These are phyloP conservation scores for Pseudoscleropodium purum DNA, from an alignment of 225 moss, liverwort and hornwort genomes.

Conservation along the genomic window DNA sequence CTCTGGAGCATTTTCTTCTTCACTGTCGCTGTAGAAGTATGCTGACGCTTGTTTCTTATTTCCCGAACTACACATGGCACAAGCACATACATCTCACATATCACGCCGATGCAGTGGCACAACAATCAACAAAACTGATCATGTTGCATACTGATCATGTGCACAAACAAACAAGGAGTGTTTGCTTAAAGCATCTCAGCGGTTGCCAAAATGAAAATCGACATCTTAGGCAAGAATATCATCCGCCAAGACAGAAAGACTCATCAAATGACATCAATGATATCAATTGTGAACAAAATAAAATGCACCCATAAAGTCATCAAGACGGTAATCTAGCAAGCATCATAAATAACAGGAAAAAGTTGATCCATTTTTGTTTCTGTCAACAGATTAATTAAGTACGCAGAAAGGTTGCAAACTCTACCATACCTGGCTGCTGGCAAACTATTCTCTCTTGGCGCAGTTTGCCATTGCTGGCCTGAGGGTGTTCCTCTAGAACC, in stretches of 20 bases:
- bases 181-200: not conserved
- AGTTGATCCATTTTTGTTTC: not conserved
- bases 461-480: slow-evolving; percentile 35
- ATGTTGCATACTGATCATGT: not conserved
- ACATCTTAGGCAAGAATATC: not conserved
- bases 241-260: not conserved
- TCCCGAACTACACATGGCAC: slow-evolving; percentile 16
- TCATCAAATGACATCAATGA: not conserved
- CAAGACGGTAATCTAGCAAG: not conserved
- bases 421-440: slow-evolving; percentile 27
- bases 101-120: not conserved
- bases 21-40: slow-evolving; percentile 62
- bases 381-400: not conserved
- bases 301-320: not conserved
- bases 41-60: slow-evolving; percentile 52
- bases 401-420: not conserved
- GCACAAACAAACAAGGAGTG: not conserved
- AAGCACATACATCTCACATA: not conserved
- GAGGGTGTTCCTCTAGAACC: slow-evolving; percentile 27
- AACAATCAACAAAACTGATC: not conserved
- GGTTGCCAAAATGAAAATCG: not conserved
- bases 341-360: not conserved
- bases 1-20: slow-evolving; percentile 43
- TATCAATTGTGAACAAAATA: not conserved
- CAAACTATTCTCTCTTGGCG: slow-evolving; percentile 16